phyloP scores from a whole-genome alignment of 2,329 filamentous ascomycete species.

The Sporothrix brunneoviolacea region DNA sequence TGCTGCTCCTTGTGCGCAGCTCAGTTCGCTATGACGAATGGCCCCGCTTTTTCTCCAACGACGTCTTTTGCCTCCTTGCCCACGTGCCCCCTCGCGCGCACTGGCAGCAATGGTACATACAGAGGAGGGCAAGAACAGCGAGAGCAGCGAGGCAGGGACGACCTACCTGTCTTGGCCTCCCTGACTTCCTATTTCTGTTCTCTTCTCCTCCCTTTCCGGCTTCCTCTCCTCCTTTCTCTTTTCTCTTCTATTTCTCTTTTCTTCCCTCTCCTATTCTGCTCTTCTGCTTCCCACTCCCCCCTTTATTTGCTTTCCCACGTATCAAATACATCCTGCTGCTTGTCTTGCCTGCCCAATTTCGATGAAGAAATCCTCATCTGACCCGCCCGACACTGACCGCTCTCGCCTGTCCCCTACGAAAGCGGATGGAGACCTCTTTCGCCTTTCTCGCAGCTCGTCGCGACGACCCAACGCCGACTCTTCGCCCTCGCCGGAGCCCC shows the following conservation, averaged over 20 bases:
- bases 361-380: constrained; percentile 56
- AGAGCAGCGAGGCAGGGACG: background rate
- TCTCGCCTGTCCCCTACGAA: constrained; percentile 48
- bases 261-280: background rate
- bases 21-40: background rate
- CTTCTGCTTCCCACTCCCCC: background rate
- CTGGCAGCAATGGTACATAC: background rate
- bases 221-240: background rate
- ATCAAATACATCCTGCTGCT: background rate
- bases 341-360: constrained; percentile 29
- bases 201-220: background rate
- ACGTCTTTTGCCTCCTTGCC: background rate
- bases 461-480: constrained; percentile 34
- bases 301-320: background rate
- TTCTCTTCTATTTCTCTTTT: background rate
- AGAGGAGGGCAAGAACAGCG: background rate
- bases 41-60: constrained; percentile 6
- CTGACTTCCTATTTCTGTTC: background rate
- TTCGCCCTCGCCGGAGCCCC: constrained; percentile 12
- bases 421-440: constrained; percentile 44
- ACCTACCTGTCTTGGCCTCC: background rate
- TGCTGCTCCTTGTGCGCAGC: too few relatives aligned
- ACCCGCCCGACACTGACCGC: constrained; percentile 48
- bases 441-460: constrained; percentile 25
- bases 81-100: background rate